phyloP scores from a whole-genome alignment of 1,284 basidiomycete genomes.

The Hypsizygus ulmarius region DNA sequence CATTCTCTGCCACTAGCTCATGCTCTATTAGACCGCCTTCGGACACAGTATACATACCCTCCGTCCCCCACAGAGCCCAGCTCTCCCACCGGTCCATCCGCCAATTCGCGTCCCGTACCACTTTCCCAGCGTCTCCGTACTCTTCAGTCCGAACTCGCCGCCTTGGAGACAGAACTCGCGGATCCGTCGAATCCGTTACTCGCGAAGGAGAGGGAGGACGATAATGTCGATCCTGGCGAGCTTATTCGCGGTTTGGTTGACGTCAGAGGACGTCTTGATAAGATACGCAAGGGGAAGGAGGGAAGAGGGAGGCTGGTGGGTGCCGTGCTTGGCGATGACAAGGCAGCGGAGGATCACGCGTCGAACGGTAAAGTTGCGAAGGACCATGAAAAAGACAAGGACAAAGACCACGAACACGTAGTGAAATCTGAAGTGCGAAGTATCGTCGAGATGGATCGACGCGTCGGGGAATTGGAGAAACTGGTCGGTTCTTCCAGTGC shows the following conservation, averaged over 20 bases:
- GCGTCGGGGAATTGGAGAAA: constrained; percentile 78
- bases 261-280: constrained; percentile 63
- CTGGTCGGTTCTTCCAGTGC: constrained; percentile 73
- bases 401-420: constrained; percentile 20
- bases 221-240: constrained; percentile 69
- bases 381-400: constrained; percentile 16
- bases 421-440: constrained; percentile 41
- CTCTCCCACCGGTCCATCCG: constrained; percentile 31
- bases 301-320: constrained; percentile 65
- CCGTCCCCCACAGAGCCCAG: constrained; percentile 53
- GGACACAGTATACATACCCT: constrained; percentile 65
- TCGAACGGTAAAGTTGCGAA: constrained; percentile 18
- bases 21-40: constrained; percentile 40
- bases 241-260: constrained; percentile 74
- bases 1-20: neutral
- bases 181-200: constrained; percentile 71
- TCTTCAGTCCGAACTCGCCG: constrained; percentile 61
- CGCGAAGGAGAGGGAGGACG: constrained; percentile 50
- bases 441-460: constrained; percentile 72
- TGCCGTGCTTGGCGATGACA: constrained; percentile 49
- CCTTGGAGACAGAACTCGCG: constrained; percentile 66
- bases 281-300: constrained; percentile 62
- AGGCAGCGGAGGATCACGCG: constrained; percentile 12
- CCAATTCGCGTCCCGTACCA: constrained; percentile 38
- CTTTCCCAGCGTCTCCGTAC: constrained; percentile 60